These are phyloP conservation scores for Dactylellina drechsleri DNA, from an alignment of 2,329 filamentous ascomycete genomes.

Conservation along the genomic window DNA sequence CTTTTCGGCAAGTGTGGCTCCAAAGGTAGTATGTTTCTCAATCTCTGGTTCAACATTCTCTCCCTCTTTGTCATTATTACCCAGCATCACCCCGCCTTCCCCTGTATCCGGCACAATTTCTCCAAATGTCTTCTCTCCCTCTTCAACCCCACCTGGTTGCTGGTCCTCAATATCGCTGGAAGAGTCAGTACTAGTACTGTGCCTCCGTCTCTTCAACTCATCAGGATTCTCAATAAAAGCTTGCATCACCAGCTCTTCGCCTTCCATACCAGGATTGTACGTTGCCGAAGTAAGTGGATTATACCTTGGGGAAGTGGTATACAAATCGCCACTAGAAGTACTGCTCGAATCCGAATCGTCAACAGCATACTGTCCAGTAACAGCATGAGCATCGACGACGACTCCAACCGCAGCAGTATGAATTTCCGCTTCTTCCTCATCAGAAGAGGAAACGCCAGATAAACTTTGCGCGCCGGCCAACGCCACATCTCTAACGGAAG, in stretches of 20 bases:
- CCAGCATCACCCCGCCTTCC: not conserved
- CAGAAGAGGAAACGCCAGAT: slow-evolving; percentile 18
- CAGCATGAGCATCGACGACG: slow-evolving; percentile 7
- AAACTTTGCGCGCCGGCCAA: slow-evolving; percentile 20
- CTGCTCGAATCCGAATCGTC: slow-evolving; percentile 31
- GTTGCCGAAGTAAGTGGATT: slow-evolving; percentile 49
- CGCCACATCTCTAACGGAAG: slow-evolving; percentile 30
- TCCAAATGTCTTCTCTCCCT: slow-evolving; percentile 40
- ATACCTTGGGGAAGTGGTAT: slow-evolving; percentile 34
- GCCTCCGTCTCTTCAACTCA: not conserved
- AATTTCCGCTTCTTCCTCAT: slow-evolving; percentile 19
- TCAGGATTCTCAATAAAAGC: slow-evolving; percentile 21
- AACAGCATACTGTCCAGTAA: slow-evolving; percentile 12
- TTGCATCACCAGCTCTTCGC: slow-evolving; percentile 38
- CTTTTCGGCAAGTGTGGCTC: slow-evolving; percentile 10
- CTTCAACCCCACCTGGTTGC: not conserved
- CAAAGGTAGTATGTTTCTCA: slow-evolving; percentile 32
- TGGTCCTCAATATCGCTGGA: slow-evolving; percentile 5
- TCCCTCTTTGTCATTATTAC: not conserved
- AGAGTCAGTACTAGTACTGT: slow-evolving; percentile 27
- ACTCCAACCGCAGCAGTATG: slow-evolving; percentile 6
- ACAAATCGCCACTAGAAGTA: slow-evolving; percentile 36
- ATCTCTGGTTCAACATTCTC: not conserved
- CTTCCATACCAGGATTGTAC: slow-evolving; percentile 31
- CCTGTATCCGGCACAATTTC: slow-evolving; percentile 1